These are phyloP conservation scores for Trichoderma harzianum DNA, from an alignment of 2,329 filamentous ascomycete genomes.

Conservation along the genomic window DNA sequence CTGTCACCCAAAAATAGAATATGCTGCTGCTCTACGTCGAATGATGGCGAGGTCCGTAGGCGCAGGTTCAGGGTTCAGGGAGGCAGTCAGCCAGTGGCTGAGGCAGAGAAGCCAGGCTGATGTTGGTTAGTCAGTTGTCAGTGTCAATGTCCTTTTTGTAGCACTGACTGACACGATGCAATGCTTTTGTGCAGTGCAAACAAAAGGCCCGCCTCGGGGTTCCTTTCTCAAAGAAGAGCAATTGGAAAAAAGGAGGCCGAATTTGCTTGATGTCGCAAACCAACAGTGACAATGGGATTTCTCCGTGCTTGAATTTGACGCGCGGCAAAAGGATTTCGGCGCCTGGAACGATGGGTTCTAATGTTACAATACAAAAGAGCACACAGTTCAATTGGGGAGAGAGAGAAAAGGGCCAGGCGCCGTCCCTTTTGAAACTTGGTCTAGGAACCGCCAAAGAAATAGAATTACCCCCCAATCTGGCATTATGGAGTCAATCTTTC, in stretches of 20 bases:
- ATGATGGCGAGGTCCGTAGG: background rate
- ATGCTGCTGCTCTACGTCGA: background rate
- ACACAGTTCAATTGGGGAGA: background rate
- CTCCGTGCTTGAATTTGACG: background rate
- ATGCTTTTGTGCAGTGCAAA: background rate
- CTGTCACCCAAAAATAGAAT: constrained; percentile 1
- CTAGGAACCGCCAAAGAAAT: background rate
- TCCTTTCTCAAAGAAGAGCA: background rate
- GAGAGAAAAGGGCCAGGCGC: background rate
- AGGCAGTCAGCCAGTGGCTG: background rate
- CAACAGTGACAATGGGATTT: background rate
- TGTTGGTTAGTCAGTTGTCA: background rate
- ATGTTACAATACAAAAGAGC: background rate
- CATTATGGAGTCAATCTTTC: background rate
- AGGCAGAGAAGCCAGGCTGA: background rate
- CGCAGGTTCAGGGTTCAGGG: background rate
- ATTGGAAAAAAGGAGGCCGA: background rate
- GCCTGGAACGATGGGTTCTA: background rate
- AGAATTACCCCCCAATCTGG: background rate
- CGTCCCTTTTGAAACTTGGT: constrained; percentile 1
- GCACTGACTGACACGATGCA: background rate
- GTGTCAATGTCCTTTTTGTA: background rate
- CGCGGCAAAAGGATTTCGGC: background rate
- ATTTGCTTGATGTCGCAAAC: background rate
- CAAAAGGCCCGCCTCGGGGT: background rate